phyloP scores from a whole-genome alignment of 2,329 filamentous ascomycete species.

The Alternaria conjuncta region DNA sequence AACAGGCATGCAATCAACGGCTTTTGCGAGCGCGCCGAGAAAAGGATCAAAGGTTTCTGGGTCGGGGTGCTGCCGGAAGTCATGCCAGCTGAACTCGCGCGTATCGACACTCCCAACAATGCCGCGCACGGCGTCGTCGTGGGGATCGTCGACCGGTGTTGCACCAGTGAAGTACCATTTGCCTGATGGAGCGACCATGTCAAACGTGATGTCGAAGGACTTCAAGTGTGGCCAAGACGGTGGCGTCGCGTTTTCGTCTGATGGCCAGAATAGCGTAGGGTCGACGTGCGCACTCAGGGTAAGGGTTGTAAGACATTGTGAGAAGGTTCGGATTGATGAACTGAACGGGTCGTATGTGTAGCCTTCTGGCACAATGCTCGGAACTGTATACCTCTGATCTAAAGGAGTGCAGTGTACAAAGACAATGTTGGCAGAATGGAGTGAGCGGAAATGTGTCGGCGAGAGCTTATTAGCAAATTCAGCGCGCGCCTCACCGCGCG shows the following conservation, averaged over 20 bases:
- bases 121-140: constrained; percentile 1
- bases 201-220: constrained; percentile 11
- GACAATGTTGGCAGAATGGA: constrained; percentile 3
- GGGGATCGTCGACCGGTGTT: background rate
- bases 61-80: constrained; percentile 20
- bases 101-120: constrained; percentile 1
- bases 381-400: constrained; percentile 4
- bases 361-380: constrained; percentile 10
- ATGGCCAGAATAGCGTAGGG: constrained; percentile 22
- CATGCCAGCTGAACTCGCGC: background rate
- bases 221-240: constrained; percentile 19
- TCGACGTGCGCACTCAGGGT: constrained; percentile 14
- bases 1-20: constrained; percentile 17
- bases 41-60: constrained; percentile 20
- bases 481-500: background rate
- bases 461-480: constrained; percentile 5
- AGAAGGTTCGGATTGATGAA: constrained; percentile 14
- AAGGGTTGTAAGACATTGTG: constrained; percentile 15
- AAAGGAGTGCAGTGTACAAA: constrained; percentile 3
- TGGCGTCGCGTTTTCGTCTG: background rate
- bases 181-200: constrained; percentile 13
- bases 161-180: constrained; percentile 22
- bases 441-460: background rate
- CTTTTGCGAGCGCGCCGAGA: constrained; percentile 25
- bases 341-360: constrained; percentile 16